phyloP scores from a whole-genome alignment of 306 rosid species.

The Vigna hirtella region DNA sequence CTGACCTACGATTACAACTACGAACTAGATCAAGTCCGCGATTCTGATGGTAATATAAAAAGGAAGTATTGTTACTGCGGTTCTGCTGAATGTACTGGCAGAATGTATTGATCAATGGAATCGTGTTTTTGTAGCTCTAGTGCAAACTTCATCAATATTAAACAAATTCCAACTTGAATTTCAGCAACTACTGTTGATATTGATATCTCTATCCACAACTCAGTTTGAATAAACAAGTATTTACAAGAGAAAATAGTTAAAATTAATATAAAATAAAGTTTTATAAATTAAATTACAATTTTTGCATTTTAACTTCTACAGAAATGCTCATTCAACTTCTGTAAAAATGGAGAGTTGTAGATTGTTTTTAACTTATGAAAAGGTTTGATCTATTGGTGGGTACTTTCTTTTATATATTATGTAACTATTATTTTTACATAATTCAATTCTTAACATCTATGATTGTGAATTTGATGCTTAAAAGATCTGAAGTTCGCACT shows the following conservation, averaged over 20 bases:
- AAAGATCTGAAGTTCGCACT: too few relatives aligned
- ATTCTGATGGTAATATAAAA: conserved; percentile 77
- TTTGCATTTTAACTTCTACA: not conserved
- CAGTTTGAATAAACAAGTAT: not conserved
- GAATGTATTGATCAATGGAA: conserved; percentile 68
- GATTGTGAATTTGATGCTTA: too few relatives aligned
- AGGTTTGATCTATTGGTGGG: not conserved
- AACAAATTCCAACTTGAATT: not conserved
- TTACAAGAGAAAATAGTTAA: not conserved
- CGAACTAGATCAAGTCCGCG: conserved; percentile 70
- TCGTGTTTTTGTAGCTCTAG: conserved; percentile 1
- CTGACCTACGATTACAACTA: conserved; percentile 85
- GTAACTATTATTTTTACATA: too few relatives aligned
- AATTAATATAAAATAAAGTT: not conserved
- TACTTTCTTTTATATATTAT: too few relatives aligned
- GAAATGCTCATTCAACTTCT: not conserved
- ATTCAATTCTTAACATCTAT: too few relatives aligned
- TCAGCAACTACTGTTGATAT: conserved; percentile 4
- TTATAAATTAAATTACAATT: not conserved
- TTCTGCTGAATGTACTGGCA: conserved; percentile 76
- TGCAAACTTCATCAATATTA: not conserved
- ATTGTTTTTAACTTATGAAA: too few relatives aligned
- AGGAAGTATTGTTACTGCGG: conserved; percentile 87
- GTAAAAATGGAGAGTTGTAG: too few relatives aligned
- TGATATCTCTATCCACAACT: not conserved